Percentiles rank a stretch among this genome's conserved stretches.
Evolutionary conservation across 140 eudicot species (phyloP).

Genomic region (Oenanthe javanica): DNA sequence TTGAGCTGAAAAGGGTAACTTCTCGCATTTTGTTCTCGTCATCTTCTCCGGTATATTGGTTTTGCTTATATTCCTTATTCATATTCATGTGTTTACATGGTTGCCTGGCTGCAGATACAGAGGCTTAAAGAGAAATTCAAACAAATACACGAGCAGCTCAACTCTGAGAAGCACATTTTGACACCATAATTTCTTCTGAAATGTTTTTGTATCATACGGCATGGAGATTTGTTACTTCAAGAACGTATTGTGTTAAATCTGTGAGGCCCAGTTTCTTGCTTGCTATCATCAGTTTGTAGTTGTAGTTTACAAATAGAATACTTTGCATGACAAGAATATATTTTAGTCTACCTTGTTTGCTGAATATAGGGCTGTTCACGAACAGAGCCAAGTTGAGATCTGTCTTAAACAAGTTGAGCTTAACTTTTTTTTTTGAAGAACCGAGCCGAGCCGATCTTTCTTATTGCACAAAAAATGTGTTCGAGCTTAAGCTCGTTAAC

Average conservation of each 20-base stretch:
- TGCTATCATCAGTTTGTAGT: neutral
- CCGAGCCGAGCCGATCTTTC: no score
- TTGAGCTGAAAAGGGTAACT: constrained; percentile 74
- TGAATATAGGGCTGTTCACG: no score
- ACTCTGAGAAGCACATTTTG: constrained; percentile 34
- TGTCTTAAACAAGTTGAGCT: no score
- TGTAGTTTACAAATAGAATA: neutral
- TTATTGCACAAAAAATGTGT: no score
- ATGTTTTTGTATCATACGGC: neutral
- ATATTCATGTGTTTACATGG: constrained; percentile 5
- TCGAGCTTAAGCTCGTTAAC: no score
- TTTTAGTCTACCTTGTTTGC: no score
- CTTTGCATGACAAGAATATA: neutral
- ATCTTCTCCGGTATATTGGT: neutral
- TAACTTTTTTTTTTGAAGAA: no score
- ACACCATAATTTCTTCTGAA: constrained; percentile 21
- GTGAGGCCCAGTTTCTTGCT: constrained; percentile 9
- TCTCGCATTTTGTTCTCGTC: neutral
- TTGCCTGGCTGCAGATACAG: constrained; percentile 52
- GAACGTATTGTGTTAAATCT: constrained; percentile 1
- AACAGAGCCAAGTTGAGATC: no score
- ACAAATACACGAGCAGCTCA: constrained; percentile 68
- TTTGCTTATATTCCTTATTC: neutral
- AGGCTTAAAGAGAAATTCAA: constrained; percentile 82
- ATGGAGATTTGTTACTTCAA: constrained; percentile 1